phyloP scores from a whole-genome alignment of 23 red algal species.

The Gracilariopsis chorda region DNA sequence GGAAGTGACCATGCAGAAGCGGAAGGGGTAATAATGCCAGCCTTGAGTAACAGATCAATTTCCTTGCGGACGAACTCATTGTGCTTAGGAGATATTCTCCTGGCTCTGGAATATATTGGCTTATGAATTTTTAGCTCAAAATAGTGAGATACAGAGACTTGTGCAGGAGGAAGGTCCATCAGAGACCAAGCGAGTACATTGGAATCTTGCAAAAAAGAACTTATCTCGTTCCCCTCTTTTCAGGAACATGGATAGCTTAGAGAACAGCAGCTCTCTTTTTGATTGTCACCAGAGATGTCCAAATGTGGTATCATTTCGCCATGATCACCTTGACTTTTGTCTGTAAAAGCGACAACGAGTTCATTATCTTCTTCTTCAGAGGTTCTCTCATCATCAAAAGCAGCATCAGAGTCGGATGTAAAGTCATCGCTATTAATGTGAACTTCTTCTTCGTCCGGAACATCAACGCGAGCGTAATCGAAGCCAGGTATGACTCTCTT shows the following conservation, averaged over 20 bases:
- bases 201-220: too few species aligned
- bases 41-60: neutral
- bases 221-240: neutral
- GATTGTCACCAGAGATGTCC: neutral
- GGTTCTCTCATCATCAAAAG: neutral
- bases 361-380: neutral
- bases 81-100: neutral
- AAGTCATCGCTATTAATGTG: slow-evolving; percentile 24
- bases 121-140: neutral
- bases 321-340: neutral
- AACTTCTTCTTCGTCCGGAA: neutral
- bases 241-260: neutral
- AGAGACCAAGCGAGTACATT: too few species aligned
- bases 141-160: neutral
- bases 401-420: neutral
- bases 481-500: neutral
- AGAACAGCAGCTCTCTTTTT: neutral
- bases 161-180: neutral
- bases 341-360: neutral
- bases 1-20: neutral
- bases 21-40: neutral
- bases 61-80: neutral
- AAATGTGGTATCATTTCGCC: neutral
- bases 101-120: neutral
- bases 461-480: neutral